Percentiles rank a stretch among this genome's conserved stretches.
Conservation (phyloP, 192 early-diverging fungal species). For the Lobosporangium transversale region DNA sequence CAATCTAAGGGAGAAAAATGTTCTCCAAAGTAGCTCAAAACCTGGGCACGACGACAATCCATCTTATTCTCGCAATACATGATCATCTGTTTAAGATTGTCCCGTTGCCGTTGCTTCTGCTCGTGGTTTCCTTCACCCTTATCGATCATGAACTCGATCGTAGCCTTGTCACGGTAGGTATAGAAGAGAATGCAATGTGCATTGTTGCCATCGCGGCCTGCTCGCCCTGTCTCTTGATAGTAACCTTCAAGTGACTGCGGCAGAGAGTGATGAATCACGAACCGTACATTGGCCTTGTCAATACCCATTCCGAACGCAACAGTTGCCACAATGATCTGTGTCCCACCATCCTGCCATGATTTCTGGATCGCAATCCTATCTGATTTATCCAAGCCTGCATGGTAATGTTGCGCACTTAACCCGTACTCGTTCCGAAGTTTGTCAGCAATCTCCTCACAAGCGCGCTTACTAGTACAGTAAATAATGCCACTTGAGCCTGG, state of each 20-base stretch:
- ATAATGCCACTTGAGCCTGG: conserved; percentile 88
- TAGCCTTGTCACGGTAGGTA: conserved; percentile 75
- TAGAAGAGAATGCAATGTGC: conserved; percentile 90
- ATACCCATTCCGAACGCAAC: conserved; percentile 99
- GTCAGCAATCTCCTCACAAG: conserved; percentile 85
- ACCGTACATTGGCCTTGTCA: conserved; percentile 96
- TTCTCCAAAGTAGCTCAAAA: conserved; percentile 94
- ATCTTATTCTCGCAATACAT: conserved; percentile 87
- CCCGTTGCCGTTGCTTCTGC: conserved; percentile 82
- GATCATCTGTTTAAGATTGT: conserved; percentile 72
- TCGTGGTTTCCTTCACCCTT: conserved; percentile 81
- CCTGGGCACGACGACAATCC: conserved; percentile 89
- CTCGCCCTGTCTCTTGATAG: conserved; percentile 96
- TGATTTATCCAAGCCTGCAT: conserved; percentile 84
- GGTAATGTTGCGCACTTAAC: conserved; percentile 82
- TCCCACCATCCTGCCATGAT: conserved; percentile 79
- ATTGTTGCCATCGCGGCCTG: conserved; percentile 90
- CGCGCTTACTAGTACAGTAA: conserved; percentile 82
- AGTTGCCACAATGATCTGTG: conserved; percentile 92
- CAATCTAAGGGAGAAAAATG: conserved; percentile 72
- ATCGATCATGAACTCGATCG: conserved; percentile 82
- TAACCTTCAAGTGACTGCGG: conserved; percentile 94
- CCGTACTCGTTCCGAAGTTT: conserved; percentile 68
- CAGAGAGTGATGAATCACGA: conserved; percentile 92
- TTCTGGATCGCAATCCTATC: conserved; percentile 82